Base-by-base conservation (phyloP, 2,329 filamentous ascomycete genomes). In the Penicillium sp. region DNA sequence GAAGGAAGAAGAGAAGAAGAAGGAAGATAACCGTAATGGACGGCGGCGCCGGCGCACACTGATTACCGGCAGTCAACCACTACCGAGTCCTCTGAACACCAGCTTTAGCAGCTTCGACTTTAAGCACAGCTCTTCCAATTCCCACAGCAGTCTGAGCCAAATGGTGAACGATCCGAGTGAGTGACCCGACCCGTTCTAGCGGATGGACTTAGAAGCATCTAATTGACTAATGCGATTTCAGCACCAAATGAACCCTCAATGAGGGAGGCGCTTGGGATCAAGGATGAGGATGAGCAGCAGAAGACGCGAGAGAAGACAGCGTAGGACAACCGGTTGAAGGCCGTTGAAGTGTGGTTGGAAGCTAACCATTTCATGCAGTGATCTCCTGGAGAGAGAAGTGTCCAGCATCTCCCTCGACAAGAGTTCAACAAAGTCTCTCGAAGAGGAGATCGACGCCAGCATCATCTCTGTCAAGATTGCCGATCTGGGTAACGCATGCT, bases 381-480 rank as follows among this genome's bases (percentile, higher is more conserved):
- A 98, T 75, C 84, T 97, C 33, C 84, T 99, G 49, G 93, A 93
- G 45, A 91, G 92, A 75, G 94, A 98, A 75, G 91, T 99, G 12
- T 97, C 93, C 1, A 92, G 93, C 56, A 98, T 98, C 71, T 96
- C 93, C 58, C 88, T 98, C 44, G 93, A 96, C 73, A 97, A 93
- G 76, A 83, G 84, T 17, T 82, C 86, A 33, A 69, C 72, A 72
- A 67, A 67, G 33, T 68, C 72, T 30, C 57, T 56, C 3, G 73
- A 77, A 40, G 74, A 70, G 13, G 68, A 76, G 51, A 67, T 68
- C 15, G 71, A 74, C 42, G 83, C 85, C 69, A 91, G 93, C 66
- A 90, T 93, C 67, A 98, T 99, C 71, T 97, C 94, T 37, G 95
- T 99, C 78, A 99, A 99, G 82, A 99, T 99, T 81, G 95, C 95